A percentile compares a stretch with the other conserved stretches of the same genome.
Evolutionary conservation across 352 stramenopile species (phyloP).

Genomic region (Pythium coloratum): DNA sequence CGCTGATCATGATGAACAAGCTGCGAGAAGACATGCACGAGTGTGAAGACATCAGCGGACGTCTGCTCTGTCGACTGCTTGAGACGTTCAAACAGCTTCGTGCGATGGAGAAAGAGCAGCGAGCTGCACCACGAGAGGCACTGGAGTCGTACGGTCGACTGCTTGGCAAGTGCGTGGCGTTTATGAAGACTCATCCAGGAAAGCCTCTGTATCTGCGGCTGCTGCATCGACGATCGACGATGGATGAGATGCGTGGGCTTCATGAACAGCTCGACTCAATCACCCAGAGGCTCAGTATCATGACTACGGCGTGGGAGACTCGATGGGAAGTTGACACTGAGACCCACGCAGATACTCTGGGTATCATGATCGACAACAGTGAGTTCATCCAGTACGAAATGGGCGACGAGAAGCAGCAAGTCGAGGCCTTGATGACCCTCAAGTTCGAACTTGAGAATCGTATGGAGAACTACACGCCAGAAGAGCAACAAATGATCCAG

Average conservation of each 20-base stretch:
- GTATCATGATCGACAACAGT: background rate
- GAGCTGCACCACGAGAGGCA: background rate
- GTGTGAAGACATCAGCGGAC: background rate
- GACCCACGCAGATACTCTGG: background rate
- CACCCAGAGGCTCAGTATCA: background rate
- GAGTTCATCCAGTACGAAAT: background rate
- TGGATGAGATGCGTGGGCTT: background rate
- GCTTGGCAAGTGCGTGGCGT: background rate
- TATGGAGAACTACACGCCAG: background rate
- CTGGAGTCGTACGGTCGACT: background rate
- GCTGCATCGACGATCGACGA: background rate
- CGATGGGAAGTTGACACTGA: background rate
- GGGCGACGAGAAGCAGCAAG: background rate
- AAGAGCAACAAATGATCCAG: background rate
- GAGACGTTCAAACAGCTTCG: background rate
- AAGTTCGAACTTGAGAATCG: background rate
- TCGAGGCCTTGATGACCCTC: background rate
- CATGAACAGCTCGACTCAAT: background rate
- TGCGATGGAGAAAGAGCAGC: background rate
- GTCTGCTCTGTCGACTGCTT: background rate
- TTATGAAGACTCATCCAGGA: background rate
- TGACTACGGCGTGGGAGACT: background rate
- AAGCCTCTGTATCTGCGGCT: background rate
- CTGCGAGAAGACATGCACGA: conserved; percentile 2
- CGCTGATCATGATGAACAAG: background rate